phyloP scores from a whole-genome alignment of 2,329 filamentous ascomycete species.

The Sclerotinia nivalis region DNA sequence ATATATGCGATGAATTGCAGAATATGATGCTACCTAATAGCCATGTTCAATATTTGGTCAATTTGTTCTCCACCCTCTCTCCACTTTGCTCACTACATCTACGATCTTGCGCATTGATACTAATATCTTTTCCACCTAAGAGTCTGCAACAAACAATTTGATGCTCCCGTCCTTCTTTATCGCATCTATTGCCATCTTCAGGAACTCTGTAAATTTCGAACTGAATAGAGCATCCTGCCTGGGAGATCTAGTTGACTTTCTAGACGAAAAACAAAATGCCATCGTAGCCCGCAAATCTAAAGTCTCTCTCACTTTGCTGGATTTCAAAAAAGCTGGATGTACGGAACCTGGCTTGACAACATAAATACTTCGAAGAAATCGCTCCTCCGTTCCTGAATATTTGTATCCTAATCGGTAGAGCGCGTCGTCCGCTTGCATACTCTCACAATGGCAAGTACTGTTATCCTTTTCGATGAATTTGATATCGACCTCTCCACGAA shows the following conservation, averaged over 20 bases:
- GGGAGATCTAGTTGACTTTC: neutral
- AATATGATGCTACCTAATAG: neutral
- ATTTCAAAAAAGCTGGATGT: rapidly evolving
- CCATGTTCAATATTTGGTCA: neutral
- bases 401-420: neutral
- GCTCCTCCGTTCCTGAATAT: too few relatives aligned
- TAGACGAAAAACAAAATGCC: neutral
- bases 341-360: neutral
- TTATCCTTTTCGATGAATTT: neutral
- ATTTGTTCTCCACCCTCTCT: neutral
- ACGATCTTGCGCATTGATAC: neutral
- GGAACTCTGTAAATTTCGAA: neutral
- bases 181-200: neutral
- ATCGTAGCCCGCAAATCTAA: neutral
- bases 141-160: neutral
- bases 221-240: neutral
- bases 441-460: neutral
- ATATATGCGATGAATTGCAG: neutral
- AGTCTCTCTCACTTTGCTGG: neutral
- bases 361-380: neutral
- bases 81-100: neutral
- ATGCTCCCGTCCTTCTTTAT: rapidly evolving
- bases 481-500: neutral
- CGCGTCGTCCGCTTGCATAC: neutral
- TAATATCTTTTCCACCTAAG: neutral